Percentiles rank a stretch among this genome's conserved stretches.
phyloP scores from a whole-genome alignment of 305 asterid species.

The Fraxinus latifolia region DNA sequence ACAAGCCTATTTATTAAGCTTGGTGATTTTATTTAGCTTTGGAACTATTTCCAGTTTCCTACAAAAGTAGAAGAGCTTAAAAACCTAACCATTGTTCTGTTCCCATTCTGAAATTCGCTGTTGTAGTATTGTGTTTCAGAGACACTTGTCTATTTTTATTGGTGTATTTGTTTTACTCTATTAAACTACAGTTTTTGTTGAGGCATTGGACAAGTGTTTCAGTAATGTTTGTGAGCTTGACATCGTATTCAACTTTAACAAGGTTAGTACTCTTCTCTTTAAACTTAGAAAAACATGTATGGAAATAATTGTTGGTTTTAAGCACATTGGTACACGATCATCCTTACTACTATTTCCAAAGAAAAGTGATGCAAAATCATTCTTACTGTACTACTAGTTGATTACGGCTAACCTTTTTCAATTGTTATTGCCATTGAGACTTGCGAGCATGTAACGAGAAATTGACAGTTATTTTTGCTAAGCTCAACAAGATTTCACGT shows the following conservation, averaged over 20 bases:
- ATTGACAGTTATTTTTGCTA: not conserved
- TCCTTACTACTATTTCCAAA: not conserved
- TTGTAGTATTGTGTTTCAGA: not conserved
- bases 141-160: not conserved
- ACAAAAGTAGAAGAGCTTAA: not conserved
- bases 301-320: not conserved
- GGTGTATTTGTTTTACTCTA: slow-evolving; percentile 4
- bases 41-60: not conserved
- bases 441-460: not conserved
- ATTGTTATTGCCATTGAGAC: not conserved
- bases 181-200: slow-evolving; percentile 71
- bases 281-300: not conserved
- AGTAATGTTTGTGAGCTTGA: slow-evolving; percentile 92
- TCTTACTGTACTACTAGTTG: not conserved
- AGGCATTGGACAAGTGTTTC: slow-evolving; percentile 84
- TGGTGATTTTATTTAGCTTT: not conserved
- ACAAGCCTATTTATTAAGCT: not conserved
- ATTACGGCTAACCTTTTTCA: not conserved
- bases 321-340: not conserved
- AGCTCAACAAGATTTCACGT: not conserved
- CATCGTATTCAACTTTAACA: slow-evolving; percentile 77
- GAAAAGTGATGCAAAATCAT: not conserved
- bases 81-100: not conserved
- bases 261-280: slow-evolving; percentile 50
- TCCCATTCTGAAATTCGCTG: not conserved